Conservation (phyloP, 257 asterid genomes). For the Solanum dulcamara region DNA sequence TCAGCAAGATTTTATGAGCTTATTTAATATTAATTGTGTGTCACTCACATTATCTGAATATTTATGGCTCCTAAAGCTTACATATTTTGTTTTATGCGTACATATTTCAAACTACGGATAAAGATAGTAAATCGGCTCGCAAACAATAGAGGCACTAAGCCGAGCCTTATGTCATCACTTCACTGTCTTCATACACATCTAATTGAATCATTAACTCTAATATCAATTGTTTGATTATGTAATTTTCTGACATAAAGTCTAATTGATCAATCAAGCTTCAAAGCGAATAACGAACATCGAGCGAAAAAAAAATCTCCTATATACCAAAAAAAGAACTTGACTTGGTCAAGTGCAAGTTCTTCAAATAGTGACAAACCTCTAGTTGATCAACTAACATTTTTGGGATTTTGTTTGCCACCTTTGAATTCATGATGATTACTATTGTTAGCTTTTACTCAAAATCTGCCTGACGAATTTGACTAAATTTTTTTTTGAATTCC, state of each 20-base stretch:
- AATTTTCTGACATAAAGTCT: fast-evolving
- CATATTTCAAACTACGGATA: neutral
- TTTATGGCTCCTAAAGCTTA: neutral
- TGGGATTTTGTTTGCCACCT: neutral
- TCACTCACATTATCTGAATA: neutral
- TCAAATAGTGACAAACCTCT: neutral
- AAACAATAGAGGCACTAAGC: neutral
- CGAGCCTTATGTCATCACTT: neutral
- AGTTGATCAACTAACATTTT: neutral
- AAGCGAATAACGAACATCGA: neutral
- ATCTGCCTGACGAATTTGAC: neutral
- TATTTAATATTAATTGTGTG: neutral
- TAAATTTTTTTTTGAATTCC: neutral
- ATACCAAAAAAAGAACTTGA: neutral
- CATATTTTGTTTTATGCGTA: neutral
- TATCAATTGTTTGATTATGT: neutral
- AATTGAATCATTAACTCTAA: neutral
- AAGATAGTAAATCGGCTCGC: neutral
- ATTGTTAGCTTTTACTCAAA: neutral
- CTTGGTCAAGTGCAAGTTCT: neutral
- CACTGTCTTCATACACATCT: neutral
- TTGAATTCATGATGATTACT: neutral
- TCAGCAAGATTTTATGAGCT: neutral
- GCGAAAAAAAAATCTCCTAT: neutral
- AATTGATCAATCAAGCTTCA: neutral